Evolutionary conservation across 495 filamentous ascomycete genomes (phyloP).

Genomic region (Penicillium macrosclerotiorum): DNA sequence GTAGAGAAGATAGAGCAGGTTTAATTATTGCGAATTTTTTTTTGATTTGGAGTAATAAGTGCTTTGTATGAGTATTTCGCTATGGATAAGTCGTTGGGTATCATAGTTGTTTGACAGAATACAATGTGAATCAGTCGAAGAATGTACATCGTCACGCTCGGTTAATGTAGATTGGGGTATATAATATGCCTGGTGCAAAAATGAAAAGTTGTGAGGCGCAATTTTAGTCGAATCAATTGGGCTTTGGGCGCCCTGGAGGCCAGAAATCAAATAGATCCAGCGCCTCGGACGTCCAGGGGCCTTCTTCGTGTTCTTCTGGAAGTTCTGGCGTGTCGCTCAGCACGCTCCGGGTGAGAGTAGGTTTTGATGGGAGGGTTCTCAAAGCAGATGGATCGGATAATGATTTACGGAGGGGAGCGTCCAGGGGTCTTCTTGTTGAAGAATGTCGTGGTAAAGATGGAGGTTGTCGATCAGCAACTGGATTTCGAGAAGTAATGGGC

Average conservation of each 20-base stretch:
- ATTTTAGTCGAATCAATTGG: slow-evolving; percentile 10
- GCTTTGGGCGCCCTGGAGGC: slow-evolving; percentile 41
- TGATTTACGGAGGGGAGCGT: slow-evolving; percentile 35
- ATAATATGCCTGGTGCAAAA: too few relatives aligned
- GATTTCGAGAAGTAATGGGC: too few relatives aligned
- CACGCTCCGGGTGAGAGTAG: slow-evolving; percentile 18
- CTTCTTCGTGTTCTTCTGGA: slow-evolving; percentile 21
- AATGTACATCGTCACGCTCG: too few relatives aligned
- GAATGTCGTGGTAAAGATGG: slow-evolving; percentile 2
- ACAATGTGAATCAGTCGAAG: too few relatives aligned
- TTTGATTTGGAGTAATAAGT: background rate
- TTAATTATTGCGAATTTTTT: background rate
- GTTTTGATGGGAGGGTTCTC: slow-evolving; percentile 10
- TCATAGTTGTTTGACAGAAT: too few relatives aligned
- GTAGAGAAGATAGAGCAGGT: background rate
- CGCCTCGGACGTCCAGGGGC: slow-evolving; percentile 59
- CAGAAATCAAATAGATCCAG: slow-evolving; percentile 59
- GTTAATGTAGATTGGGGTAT: background rate
- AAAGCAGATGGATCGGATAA: slow-evolving; percentile 35
- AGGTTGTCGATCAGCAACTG: background rate
- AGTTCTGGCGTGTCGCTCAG: slow-evolving; percentile 13
- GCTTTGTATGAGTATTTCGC: too few relatives aligned
- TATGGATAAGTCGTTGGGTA: too few relatives aligned
- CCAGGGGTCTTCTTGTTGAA: slow-evolving; percentile 8
- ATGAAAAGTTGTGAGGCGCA: too few relatives aligned